Evolutionary conservation across 1,284 basidiomycete genomes (phyloP), one percentile per base, ranked within the genome.

Genomic region (Ustilago hordei): DNA sequence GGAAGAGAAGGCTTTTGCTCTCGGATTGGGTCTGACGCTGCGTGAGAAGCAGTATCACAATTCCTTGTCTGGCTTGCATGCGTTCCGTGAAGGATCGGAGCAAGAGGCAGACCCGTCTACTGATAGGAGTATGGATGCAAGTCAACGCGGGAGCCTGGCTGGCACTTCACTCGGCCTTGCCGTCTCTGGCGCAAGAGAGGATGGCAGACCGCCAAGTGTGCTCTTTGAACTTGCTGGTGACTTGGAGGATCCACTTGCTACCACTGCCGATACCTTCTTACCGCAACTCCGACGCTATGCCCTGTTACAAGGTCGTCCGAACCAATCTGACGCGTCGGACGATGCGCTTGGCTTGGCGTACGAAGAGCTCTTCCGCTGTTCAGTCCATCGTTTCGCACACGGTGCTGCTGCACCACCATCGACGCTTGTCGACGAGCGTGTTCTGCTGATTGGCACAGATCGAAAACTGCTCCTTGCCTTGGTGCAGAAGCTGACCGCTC

Each of bases 1-100:
- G 3, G 65, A 75, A 50, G 68, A 75, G 43, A 56, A 57, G 43
- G 55, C 73, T 17, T 58, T 71, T 28, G 39, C 60, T n/a, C n/a
- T 62, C 9, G 60, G 60, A 8, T 31, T 62, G 12, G 60, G 52
- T 31, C 8, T 62, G 53, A 45, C 55, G 60, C 32, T 55, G 34
- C 17, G 41, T 1, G 32, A 55, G 39, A 28, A 43, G n/a, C 32
- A 32, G n/a, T 15, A 50, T 50, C 23, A 12, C 7, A 6, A 23
- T 15, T 50, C 31, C 3, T n/a, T 39, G 38, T 23, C 39, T 13
- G 54, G 54, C 13, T 23, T 39, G n/a, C 19, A 41, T 55, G 19
- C 19, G 8, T 19, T 39, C n/a, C 23, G 36, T n/a, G 54, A 55
- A 31, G 38, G 48, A 28, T 32, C 23, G 15, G 31, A 50, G 12